A percentile compares a stretch with the other conserved stretches of the same genome.
Evolutionary conservation across 352 stramenopile species (phyloP).

Genomic region (Globisporangium cystogenes): DNA sequence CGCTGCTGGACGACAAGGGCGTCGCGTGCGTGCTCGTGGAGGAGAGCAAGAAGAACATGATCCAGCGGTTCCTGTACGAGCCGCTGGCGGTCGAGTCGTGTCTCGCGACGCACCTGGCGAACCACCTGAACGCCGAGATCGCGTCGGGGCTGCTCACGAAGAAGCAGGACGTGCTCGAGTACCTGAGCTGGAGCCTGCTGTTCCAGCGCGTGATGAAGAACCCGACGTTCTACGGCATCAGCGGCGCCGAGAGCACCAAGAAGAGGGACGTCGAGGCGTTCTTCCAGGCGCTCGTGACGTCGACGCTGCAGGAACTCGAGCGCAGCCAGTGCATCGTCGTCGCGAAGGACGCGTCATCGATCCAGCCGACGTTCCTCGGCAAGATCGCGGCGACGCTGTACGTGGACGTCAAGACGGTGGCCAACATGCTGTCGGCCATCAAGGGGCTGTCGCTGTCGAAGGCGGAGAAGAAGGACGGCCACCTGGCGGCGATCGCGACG

Average conservation of each 20-base stretch:
- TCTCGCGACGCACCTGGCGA: slow-evolving; percentile 85
- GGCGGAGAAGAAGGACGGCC: slow-evolving; percentile 7
- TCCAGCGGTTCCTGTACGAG: slow-evolving; percentile 97
- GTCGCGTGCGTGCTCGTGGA: slow-evolving; percentile 97
- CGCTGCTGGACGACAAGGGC: slow-evolving; percentile 93
- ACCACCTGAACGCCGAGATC: slow-evolving; percentile 98
- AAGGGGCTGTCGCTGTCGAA: slow-evolving; percentile 14
- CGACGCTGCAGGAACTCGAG: slow-evolving; percentile 78
- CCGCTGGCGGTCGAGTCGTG: slow-evolving; percentile 97
- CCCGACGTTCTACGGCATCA: slow-evolving; percentile 93
- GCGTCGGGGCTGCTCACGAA: slow-evolving; percentile 86
- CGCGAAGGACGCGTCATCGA: slow-evolving; percentile 18
- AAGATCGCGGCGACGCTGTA: slow-evolving; percentile 96
- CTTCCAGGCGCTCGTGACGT: slow-evolving; percentile 79
- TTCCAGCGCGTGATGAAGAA: slow-evolving; percentile 95
- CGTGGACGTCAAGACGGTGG: slow-evolving; percentile 89
- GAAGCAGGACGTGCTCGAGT: slow-evolving; percentile 91
- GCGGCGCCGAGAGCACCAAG: slow-evolving; percentile 38
- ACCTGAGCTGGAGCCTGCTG: slow-evolving; percentile 97
- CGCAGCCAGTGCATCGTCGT: slow-evolving; percentile 83
- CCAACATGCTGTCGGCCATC: slow-evolving; percentile 53
- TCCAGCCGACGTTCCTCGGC: slow-evolving; percentile 86
- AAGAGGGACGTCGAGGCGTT: slow-evolving; percentile 45
- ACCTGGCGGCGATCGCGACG: slow-evolving; percentile 12
- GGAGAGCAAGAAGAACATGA: slow-evolving; percentile 98